phyloP scores from a whole-genome alignment of 306 rosid species.

The Cicer cuneatum region DNA sequence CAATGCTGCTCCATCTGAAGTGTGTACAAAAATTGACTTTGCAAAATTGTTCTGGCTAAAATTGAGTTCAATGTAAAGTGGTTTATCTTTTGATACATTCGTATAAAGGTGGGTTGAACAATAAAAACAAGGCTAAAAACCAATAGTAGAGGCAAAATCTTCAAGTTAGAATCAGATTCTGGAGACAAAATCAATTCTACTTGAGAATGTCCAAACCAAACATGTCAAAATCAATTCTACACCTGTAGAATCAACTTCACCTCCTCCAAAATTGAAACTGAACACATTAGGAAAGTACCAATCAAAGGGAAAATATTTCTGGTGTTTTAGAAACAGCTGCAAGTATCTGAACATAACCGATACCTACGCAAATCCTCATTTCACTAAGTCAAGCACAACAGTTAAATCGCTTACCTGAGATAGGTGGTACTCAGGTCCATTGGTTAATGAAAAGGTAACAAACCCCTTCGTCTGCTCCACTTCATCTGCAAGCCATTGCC shows the following conservation, averaged over 20 bases:
- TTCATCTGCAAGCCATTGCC: slow-evolving; percentile 59
- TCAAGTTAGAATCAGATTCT: neutral
- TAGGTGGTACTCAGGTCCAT: slow-evolving; percentile 92
- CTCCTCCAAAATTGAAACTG: too few relatives aligned
- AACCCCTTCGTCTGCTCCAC: slow-evolving; percentile 79
- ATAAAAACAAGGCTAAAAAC: neutral
- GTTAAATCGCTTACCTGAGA: slow-evolving; percentile 74
- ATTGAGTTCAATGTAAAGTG: neutral
- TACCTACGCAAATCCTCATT: slow-evolving; percentile 12
- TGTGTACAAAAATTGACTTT: neutral
- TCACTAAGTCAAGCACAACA: slow-evolving; percentile 33
- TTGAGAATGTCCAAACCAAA: neutral
- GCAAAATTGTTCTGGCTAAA: neutral
- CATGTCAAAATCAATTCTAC: neutral
- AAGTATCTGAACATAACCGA: neutral
- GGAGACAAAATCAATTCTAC: neutral
- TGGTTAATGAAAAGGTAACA: slow-evolving; percentile 85
- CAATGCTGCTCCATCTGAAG: too few relatives aligned
- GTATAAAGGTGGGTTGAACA: neutral
- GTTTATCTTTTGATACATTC: neutral
- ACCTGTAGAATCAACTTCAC: too few relatives aligned
- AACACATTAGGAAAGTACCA: too few relatives aligned
- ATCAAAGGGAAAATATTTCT: slow-evolving; percentile 10
- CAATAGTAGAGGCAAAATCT: neutral
- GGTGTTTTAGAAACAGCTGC: slow-evolving; percentile 11